These are phyloP conservation scores for Poa pratensis DNA, from an alignment of 176 grass and related monocot species.

Conservation along the genomic window DNA sequence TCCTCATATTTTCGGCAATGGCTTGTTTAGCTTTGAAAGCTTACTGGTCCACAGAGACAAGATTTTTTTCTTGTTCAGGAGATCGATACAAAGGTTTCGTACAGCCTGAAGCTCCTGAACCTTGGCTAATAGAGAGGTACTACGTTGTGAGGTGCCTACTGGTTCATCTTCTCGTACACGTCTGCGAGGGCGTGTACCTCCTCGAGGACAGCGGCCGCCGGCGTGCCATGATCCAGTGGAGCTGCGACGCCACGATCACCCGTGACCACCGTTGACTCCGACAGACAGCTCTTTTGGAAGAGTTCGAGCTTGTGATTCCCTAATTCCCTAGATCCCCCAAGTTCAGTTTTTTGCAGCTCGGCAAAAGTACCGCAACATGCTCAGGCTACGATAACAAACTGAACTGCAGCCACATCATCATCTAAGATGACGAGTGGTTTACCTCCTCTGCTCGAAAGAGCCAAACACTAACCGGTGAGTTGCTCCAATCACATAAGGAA, in stretches of 20 bases:
- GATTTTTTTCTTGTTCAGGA: not conserved
- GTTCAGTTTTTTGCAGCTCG: too few species aligned
- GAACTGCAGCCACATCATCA: too few species aligned
- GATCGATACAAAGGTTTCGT: too few species aligned
- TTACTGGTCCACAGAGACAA: not conserved
- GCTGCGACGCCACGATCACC: too few species aligned
- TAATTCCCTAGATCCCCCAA: not conserved
- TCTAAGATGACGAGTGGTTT: not conserved
- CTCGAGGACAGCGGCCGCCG: too few species aligned
- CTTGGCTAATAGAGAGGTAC: too few species aligned
- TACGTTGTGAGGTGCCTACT: too few species aligned
- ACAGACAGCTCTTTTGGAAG: too few species aligned
- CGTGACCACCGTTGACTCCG: too few species aligned
- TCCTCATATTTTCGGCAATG: not conserved
- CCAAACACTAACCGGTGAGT: not conserved
- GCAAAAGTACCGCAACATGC: not conserved
- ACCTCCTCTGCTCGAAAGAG: not conserved
- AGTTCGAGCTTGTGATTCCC: not conserved
- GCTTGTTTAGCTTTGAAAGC: not conserved
- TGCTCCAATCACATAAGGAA: fast-evolving
- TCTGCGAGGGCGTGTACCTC: too few species aligned
- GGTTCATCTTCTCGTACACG: too few species aligned
- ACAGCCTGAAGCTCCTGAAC: too few species aligned
- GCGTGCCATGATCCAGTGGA: not conserved
- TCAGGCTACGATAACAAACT: not conserved